phyloP scores from a whole-genome alignment of 305 asterid genomes.

The Fraxinus ornus region DNA sequence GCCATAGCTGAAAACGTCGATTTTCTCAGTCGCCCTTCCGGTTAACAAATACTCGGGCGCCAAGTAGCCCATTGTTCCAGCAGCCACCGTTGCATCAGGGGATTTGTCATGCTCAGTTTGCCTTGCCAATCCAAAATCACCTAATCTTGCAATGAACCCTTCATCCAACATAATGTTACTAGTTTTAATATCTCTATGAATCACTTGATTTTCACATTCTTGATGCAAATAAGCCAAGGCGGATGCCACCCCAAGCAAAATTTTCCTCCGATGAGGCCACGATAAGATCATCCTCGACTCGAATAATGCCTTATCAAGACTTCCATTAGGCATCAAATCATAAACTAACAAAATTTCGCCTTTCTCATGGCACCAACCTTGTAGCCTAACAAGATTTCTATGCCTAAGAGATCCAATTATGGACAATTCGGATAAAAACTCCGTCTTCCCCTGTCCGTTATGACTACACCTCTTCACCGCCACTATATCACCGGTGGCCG shows the following conservation, averaged over 20 bases:
- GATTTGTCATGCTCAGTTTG: constrained; percentile 83
- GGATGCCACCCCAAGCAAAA: constrained; percentile 83
- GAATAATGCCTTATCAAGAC: constrained; percentile 79
- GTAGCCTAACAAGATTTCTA: constrained; percentile 74
- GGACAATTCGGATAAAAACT: constrained; percentile 77
- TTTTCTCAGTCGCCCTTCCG: constrained; percentile 77
- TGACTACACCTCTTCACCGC: constrained; percentile 93
- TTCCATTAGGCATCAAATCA: constrained; percentile 86
- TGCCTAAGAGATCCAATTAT: constrained; percentile 85
- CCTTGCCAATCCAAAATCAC: constrained; percentile 84
- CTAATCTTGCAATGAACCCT: constrained; percentile 73
- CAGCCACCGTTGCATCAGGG: constrained; percentile 84
- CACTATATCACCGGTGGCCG: constrained; percentile 52
- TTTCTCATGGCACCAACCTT: constrained; percentile 93
- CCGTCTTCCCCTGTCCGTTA: constrained; percentile 78
- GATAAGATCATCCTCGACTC: constrained; percentile 65
- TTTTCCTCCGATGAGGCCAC: constrained; percentile 59
- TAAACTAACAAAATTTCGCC: constrained; percentile 77
- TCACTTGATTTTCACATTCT: constrained; percentile 88
- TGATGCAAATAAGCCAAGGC: constrained; percentile 83
- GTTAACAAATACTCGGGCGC: constrained; percentile 87
- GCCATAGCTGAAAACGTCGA: constrained; percentile 78
- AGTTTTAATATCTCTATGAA: constrained; percentile 77
- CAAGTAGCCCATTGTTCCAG: constrained; percentile 92
- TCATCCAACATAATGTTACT: constrained; percentile 91